Evolutionary conservation across 2,329 filamentous ascomycete genomes (phyloP).

Genomic region (Fusarium foetens): DNA sequence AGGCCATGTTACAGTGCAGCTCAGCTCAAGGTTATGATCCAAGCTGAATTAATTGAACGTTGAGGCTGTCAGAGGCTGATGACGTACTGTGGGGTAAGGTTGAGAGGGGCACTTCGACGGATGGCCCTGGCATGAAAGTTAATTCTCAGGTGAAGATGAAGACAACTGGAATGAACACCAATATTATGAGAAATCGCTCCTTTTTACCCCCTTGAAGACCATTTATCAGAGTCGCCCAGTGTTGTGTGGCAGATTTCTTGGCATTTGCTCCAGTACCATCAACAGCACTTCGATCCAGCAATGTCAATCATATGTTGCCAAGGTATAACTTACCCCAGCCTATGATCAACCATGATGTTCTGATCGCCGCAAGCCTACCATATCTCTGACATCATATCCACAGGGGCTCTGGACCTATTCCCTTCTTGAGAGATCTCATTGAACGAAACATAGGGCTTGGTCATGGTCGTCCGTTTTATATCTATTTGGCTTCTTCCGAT

Average conservation of each 20-base stretch:
- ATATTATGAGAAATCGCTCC: not conserved
- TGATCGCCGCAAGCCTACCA: not conserved
- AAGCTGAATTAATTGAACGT: constrained; percentile 3
- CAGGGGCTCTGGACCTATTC: not conserved
- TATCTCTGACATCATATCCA: constrained; percentile 33
- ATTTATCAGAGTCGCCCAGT: not conserved
- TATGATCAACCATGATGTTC: not conserved
- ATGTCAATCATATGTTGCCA: not conserved
- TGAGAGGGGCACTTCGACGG: constrained; percentile 10
- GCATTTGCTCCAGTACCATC: not conserved
- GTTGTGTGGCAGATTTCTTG: not conserved
- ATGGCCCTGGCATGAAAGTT: not conserved
- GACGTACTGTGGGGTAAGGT: constrained; percentile 40
- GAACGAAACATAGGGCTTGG: not conserved
- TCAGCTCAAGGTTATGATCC: constrained; percentile 6
- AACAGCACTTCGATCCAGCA: not conserved
- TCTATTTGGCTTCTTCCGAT: not conserved
- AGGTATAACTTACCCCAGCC: not conserved
- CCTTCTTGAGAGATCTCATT: not conserved
- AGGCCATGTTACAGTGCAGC: constrained; percentile 5
- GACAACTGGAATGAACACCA: not conserved
- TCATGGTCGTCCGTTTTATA: not conserved
- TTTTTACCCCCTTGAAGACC: not conserved
- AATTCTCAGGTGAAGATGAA: not conserved
- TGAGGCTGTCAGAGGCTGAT: constrained; percentile 17